Evolutionary conservation across 1,139 yeast species (phyloP), one percentile per base, ranked within the genome.

Genomic region (Pichia sp.): DNA sequence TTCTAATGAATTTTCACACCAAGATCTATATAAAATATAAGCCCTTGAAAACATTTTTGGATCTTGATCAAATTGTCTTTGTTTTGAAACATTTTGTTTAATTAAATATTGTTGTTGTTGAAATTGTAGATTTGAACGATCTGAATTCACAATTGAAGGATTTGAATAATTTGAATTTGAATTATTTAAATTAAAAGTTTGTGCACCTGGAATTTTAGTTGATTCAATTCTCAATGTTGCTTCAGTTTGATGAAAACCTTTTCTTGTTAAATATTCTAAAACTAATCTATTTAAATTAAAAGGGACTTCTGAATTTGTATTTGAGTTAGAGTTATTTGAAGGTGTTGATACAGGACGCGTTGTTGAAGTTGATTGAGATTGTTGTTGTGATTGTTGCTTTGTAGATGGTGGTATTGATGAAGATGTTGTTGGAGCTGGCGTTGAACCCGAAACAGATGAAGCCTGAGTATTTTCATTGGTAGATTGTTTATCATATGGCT

Each of bases 201-300:
- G 78, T 0, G 80, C 61, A 1, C 80, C 76, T 2, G 80, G 77
- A 3, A 76, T 76, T 50, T 87, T 81, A 3, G 94, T 77, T 51
- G 87, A 80, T 62, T 94, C 99, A 52, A 89, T 78, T 52, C 98
- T 76, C 49, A 92, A 74, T 82, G 89, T 87, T 4, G 96, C 89
- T 62, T 94, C 99, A 0, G 97, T 90, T 54, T 84, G 78, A 54
- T 87, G 90, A 60, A 87, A 94, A 3, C 99, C 99, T 62, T 90
- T 89, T 60, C 92, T 90, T 63, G 82, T 86, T 53, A 94, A 74
- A 58, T 92, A 92, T 57, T 92, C 98, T 57, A 92, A 71, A 31
- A 92, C 97, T 59, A 90, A 86, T 54, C 94, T 36, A 41, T 45
- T 47, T 41, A 49, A 23, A 37, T 39, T 43, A 40, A 43, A 42